Percentiles rank a stretch among this genome's conserved stretches.
Conservation (phyloP, 2,329 filamentous ascomycete species). For the Clonostachys byssicola region DNA sequence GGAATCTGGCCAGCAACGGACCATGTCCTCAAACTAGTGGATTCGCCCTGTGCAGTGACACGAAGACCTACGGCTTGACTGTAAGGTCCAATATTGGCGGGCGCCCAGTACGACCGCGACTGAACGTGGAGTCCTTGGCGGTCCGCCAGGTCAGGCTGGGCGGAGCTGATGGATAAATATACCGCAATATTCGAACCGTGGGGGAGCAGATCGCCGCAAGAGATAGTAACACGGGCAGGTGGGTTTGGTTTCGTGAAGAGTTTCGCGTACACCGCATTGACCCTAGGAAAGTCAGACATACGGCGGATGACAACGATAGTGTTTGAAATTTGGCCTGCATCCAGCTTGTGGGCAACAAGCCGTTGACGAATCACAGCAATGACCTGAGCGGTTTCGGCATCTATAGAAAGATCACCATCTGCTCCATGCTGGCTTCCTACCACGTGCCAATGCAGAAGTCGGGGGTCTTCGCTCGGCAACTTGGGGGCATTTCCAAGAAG, state of each 20-base stretch:
- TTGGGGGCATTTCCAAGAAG: conserved; percentile 4
- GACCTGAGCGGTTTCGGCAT: conserved; percentile 42
- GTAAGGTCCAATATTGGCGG: conserved; percentile 95
- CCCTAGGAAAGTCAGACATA: conserved; percentile 72
- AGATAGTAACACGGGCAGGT: conserved; percentile 78
- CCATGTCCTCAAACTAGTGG: conserved; percentile 32
- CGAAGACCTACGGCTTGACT: conserved; percentile 74
- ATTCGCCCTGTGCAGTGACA: conserved; percentile 9
- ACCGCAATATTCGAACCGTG: conserved; percentile 55
- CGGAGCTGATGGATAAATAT: conserved; percentile 35
- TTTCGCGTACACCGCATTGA: conserved; percentile 73
- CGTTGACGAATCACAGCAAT: conserved; percentile 36
- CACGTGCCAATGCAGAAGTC: conserved; percentile 31
- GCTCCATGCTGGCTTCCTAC: conserved; percentile 8
- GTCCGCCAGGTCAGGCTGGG: conserved; percentile 12
- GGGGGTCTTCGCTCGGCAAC: conserved; percentile 7
- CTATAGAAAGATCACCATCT: conserved; percentile 24
- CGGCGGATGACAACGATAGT: conserved; percentile 67
- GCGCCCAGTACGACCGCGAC: conserved; percentile 93
- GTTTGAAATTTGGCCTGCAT: conserved; percentile 40
- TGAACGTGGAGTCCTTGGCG: conserved; percentile 80
- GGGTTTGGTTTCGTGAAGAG: conserved; percentile 78
- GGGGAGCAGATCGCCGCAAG: conserved; percentile 67
- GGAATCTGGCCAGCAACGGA: conserved; percentile 90
- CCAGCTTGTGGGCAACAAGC: conserved; percentile 23